A percentile compares a stretch with the other conserved stretches of the same genome.
phyloP scores from a whole-genome alignment of 345 rosid species.

The Citrus maxima region DNA sequence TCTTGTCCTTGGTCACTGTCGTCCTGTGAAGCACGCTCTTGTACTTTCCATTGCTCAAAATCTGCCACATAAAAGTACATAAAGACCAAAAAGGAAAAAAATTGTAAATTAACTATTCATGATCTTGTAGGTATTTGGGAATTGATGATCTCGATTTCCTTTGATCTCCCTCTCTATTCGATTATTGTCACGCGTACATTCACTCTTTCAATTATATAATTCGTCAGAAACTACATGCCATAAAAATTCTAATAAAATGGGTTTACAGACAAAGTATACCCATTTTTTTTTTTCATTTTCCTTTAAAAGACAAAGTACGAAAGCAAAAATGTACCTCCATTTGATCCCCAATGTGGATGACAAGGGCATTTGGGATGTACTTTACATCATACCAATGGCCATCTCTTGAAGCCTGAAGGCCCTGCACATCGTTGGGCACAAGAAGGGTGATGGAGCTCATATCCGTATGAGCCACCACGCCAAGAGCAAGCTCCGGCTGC shows the following conservation, averaged over 20 bases:
- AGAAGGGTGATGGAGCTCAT: slow-evolving; percentile 28
- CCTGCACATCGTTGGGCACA: slow-evolving; percentile 25
- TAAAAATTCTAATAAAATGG: too few relatives aligned
- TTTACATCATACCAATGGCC: slow-evolving; percentile 29
- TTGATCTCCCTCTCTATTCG: not conserved
- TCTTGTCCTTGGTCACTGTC: slow-evolving; percentile 18
- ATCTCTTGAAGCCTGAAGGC: slow-evolving; percentile 30
- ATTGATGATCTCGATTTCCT: not conserved
- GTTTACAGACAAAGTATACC: too few relatives aligned
- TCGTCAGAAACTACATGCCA: too few relatives aligned
- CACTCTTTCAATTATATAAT: too few relatives aligned
- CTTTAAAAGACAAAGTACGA: not conserved
- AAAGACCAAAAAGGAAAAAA: not conserved
- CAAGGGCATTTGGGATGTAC: slow-evolving; percentile 15
- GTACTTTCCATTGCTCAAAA: slow-evolving; percentile 33
- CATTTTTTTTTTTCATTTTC: too few relatives aligned
- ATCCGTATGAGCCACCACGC: slow-evolving; percentile 29
- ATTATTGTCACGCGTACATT: too few relatives aligned
- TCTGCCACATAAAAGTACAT: not conserved
- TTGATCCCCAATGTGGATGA: slow-evolving; percentile 31
- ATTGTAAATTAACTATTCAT: not conserved
- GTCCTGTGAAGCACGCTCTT: slow-evolving; percentile 27
- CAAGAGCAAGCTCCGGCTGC: slow-evolving; percentile 22
- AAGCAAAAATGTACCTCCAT: not conserved
- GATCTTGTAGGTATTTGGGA: not conserved